These are phyloP conservation scores for Diaporthe capsici DNA, from an alignment of 2,329 filamentous ascomycete genomes.

Conservation along the genomic window DNA sequence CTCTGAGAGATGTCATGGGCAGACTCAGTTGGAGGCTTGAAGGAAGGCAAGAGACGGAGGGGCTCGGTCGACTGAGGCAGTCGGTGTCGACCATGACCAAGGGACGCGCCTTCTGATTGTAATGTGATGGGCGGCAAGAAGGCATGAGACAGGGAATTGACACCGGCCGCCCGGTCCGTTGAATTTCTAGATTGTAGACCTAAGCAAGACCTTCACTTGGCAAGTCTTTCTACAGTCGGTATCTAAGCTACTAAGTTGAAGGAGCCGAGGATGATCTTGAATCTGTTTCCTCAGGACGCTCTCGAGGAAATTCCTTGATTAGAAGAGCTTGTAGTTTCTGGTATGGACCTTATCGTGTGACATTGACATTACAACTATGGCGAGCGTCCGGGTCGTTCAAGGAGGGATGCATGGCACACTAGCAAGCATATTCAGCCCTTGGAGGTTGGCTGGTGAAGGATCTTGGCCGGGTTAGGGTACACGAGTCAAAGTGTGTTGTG, in stretches of 20 bases:
- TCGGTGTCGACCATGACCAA: neutral
- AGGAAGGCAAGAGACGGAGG: neutral
- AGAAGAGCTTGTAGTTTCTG: no score
- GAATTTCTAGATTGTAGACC: neutral
- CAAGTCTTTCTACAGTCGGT: neutral
- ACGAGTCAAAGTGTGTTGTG: neutral
- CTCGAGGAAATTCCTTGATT: neutral
- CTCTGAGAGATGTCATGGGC: neutral
- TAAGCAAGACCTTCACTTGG: neutral
- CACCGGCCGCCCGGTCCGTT: neutral
- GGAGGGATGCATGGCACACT: neutral
- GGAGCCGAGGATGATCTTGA: neutral
- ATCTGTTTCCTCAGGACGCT: neutral
- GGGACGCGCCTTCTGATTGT: neutral
- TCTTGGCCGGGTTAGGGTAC: neutral
- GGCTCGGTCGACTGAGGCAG: neutral
- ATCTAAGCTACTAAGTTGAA: neutral
- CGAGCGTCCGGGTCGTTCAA: neutral
- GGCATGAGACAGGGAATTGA: neutral
- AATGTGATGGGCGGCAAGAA: neutral
- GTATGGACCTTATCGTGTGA: neutral
- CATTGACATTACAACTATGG: neutral
- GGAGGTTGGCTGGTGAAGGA: neutral
- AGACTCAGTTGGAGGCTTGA: neutral
- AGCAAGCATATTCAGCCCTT: neutral